Base-by-base conservation (phyloP, 2,329 filamentous ascomycete genomes). In the Bipolaris oryzae region DNA sequence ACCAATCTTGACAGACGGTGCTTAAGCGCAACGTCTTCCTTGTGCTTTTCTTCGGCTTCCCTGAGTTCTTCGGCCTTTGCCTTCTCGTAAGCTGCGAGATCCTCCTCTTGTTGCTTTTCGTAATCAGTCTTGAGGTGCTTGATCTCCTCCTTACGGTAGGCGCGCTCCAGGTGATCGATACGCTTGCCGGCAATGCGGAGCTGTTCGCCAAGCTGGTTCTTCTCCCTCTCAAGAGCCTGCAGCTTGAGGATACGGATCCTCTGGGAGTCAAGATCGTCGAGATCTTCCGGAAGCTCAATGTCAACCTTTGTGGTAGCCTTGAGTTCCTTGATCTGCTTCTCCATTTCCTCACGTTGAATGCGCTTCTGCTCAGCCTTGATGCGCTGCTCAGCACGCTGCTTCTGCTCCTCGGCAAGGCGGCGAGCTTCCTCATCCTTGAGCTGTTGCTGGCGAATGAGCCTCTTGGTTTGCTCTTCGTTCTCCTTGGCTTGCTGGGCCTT, bases 131-230 rank as follows among this genome's bases (percentile, higher is more conserved):
- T 82, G 57, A 98, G 82, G 79, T 97, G 94, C 86, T 97, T 96
- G 72, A 89, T 81, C 79, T 99, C 95, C 80, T 98, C 95, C 77
- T 94, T 91, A 71, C 95, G 89, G 85, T 96, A 96, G 35, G 95
- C 95, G 81, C 95, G 91, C 82, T 99, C 95, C 69, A 99, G 82
- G 79, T 99, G 94, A 74, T 99, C 95, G 70, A 97, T 91, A 63
- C 95, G 90, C 86, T 97, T 98, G 76, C 90, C 92, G 58, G 93
- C 96, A 69, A 96, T 87, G 70, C 92, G 89, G 50, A 98, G 86
- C 75, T 90, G 92, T 79, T 97, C 92, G 63, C 90, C 91, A 66
- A 97, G 88, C 73, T 95, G 92, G 73, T 94, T 96, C 89, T 98
- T 99, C 83, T 98, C 95, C 69, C 94, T 93, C 81, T 98, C 95